Base-by-base conservation (phyloP, 2,329 filamentous ascomycete genomes). In the Shiraia bambusicola region DNA sequence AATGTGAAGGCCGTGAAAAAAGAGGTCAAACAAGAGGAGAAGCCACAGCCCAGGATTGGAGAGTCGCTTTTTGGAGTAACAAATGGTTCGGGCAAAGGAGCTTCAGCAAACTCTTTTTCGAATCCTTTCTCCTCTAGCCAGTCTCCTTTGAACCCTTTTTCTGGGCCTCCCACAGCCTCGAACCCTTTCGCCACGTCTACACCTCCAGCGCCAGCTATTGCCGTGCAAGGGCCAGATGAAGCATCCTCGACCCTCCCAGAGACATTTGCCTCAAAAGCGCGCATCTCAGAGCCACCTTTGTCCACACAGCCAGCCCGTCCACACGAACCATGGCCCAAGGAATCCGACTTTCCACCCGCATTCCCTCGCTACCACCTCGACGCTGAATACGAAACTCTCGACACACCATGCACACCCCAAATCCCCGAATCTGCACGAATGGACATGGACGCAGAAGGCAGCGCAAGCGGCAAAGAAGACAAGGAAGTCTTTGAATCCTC, bases 371-470 rank as follows among this genome's bases (percentile, higher is more conserved):
- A 86, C 62, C 88, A 89, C 72, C 77, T 85, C 36, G 93, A 97
- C 56, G 92, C 92, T 37, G 92, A 95, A 61, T 95, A 88, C 70
- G 93, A 98, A 69, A 87, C 86, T 3, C 79, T 97, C 17, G 88
- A 88, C 48, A 66, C 69, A 13, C 62, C 82, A 53, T 70, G 70
- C 8, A 69, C 58, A 2, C 77, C 79, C 0, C 69, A 70, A 22
- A 77, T 78, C 30, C 76, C 72, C 3, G 63, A 71, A 26, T 74
- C 73, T 28, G 67, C 72, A 22, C 72, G 72, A 39, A 69, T 71
- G 39, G 69, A 70, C 31, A 60, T 72, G 15, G 67, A 66, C 19
- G 56, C 55, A 9, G 65, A 65, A 28, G 56, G 56, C 26, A 49
- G 50, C 31, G 51, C 52, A 7, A 58, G 59, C n/a, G 63, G 63